phyloP scores from a whole-genome alignment of 331 rosid species.

The Malus hybrid region DNA sequence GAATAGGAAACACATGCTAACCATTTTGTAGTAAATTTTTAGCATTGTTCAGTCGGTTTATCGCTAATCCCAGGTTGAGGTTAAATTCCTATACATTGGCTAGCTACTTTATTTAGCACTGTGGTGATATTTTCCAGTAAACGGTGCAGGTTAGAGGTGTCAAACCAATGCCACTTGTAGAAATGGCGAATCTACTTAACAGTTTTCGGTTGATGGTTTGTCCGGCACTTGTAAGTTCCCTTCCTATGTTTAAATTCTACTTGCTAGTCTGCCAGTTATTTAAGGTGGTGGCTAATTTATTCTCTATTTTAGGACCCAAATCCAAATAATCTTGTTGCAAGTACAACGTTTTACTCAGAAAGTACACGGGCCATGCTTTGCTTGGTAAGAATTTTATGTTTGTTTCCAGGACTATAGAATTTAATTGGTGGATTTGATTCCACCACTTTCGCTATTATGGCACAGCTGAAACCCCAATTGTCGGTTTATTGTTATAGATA shows the following conservation, averaged over 20 bases:
- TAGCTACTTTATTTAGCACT: background rate
- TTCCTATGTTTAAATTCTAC: background rate
- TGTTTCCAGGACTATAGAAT: background rate
- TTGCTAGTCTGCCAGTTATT: conserved; percentile 8
- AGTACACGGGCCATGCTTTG: conserved; percentile 94
- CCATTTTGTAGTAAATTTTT: background rate
- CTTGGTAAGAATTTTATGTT: conserved; percentile 53
- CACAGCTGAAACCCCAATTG: background rate
- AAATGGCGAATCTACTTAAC: conserved; percentile 74
- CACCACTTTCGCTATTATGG: background rate
- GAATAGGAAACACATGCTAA: background rate
- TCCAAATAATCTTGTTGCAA: conserved; percentile 87
- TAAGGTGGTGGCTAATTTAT: conserved; percentile 13
- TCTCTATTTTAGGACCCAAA: conserved; percentile 76
- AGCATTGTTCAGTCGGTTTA: conserved; percentile 1
- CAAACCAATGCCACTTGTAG: conserved; percentile 71
- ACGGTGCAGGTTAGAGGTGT: conserved; percentile 92
- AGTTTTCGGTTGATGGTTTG: conserved; percentile 59
- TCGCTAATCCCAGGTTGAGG: background rate
- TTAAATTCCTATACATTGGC: background rate
- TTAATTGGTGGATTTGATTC: background rate
- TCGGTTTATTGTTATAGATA: background rate
- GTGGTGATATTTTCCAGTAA: conserved; percentile 20
- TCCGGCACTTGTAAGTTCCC: conserved; percentile 81
- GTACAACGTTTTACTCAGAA: conserved; percentile 90